These are phyloP conservation scores for Corchorus capsularis DNA, from an alignment of 345 rosid genomes.

Conservation along the genomic window DNA sequence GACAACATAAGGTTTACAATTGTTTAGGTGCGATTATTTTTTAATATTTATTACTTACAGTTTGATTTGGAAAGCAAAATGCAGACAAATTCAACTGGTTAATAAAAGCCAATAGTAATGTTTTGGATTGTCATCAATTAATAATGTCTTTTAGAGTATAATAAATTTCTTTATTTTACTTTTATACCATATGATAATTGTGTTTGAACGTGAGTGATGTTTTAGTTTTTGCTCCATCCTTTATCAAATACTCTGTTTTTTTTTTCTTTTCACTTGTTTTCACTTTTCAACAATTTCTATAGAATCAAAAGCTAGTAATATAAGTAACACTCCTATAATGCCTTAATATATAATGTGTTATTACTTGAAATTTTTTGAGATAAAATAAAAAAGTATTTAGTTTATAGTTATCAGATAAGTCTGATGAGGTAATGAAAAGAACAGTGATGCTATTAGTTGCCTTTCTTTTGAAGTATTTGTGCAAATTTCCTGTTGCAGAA, in stretches of 20 bases:
- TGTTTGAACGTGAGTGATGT: no score
- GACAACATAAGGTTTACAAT: not conserved
- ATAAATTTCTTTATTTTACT: not conserved
- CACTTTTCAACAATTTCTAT: not conserved
- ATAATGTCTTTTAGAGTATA: not conserved
- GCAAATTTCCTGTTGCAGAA: constrained; percentile 37
- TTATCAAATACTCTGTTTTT: not conserved
- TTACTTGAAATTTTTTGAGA: not conserved
- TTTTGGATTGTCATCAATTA: not conserved
- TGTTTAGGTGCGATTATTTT: not conserved
- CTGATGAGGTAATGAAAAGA: not conserved
- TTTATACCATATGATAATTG: not conserved
- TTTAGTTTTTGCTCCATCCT: no score
- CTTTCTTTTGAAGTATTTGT: constrained; percentile 21
- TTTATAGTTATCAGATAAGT: not conserved
- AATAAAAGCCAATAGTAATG: not conserved
- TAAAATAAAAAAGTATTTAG: not conserved
- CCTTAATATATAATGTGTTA: not conserved
- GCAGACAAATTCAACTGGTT: not conserved
- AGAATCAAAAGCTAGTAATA: not conserved
- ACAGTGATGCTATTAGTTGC: not conserved
- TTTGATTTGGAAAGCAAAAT: not conserved
- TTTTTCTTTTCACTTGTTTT: not conserved
- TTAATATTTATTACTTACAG: not conserved
- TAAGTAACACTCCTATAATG: not conserved